phyloP scores from a whole-genome alignment of 345 rosid genomes.

The Pistacia vera region DNA sequence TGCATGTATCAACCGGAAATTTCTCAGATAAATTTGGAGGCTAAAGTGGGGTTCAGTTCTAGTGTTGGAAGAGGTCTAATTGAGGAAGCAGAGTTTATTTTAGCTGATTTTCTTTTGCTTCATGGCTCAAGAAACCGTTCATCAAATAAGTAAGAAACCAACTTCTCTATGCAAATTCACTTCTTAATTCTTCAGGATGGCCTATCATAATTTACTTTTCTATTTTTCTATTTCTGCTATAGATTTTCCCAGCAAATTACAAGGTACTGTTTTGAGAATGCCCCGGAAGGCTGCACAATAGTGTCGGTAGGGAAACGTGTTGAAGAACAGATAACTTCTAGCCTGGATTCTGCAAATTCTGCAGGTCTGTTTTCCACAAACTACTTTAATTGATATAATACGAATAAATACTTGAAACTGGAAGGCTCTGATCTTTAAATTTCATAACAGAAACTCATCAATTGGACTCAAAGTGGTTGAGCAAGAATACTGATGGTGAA shows the following conservation, averaged over 20 bases:
- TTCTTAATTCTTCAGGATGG: neutral
- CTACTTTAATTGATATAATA: neutral
- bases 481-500: slow-evolving; percentile 11
- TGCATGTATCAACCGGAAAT: neutral
- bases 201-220: neutral
- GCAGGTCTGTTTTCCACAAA: slow-evolving; percentile 41
- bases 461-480: slow-evolving; percentile 35
- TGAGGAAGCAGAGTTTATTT: slow-evolving; percentile 71
- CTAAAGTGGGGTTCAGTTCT: slow-evolving; percentile 74
- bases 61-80: slow-evolving; percentile 60
- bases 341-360: slow-evolving; percentile 26
- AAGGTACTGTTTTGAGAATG: slow-evolving; percentile 57
- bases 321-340: slow-evolving; percentile 30
- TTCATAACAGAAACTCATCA: slow-evolving; percentile 25
- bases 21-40: slow-evolving; percentile 79
- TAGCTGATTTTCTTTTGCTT: slow-evolving; percentile 73
- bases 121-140: slow-evolving; percentile 52
- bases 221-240: neutral
- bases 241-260: slow-evolving; percentile 49
- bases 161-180: neutral
- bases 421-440: neutral
- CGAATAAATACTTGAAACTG: neutral
- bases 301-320: slow-evolving; percentile 53
- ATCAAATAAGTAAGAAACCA: slow-evolving; percentile 38
- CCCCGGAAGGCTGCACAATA: slow-evolving; percentile 68